Evolutionary conservation across 108 stramenopile species (phyloP).

Genomic region (Aurantiochytrium sp.): DNA sequence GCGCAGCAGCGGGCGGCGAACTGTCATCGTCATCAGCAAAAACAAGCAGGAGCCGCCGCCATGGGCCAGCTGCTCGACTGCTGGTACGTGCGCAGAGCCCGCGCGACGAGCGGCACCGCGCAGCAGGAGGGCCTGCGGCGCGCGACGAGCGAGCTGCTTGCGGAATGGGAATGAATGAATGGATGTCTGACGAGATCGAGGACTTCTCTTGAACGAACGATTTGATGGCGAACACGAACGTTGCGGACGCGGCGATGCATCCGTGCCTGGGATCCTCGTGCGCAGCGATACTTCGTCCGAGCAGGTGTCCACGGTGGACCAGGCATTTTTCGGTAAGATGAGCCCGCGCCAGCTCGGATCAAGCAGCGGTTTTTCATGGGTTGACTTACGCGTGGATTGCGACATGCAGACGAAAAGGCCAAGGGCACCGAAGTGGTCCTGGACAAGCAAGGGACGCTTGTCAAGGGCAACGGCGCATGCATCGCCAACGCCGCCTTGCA

Average conservation of each 20-base stretch:
- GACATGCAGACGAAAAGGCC: not conserved
- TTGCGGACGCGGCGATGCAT: not conserved
- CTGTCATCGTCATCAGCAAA: no score
- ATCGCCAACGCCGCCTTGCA: conserved; percentile 15
- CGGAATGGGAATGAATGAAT: no score
- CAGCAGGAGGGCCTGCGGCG: not conserved
- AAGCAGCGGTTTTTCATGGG: no score
- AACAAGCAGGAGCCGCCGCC: no score
- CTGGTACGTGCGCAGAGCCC: not conserved
- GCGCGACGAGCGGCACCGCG: not conserved
- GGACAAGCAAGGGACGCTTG: not conserved
- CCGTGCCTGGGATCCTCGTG: not conserved
- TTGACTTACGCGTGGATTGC: no score
- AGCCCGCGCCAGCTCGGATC: no score
- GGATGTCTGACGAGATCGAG: no score
- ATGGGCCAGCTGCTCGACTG: conserved; percentile 26
- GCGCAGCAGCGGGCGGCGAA: not conserved
- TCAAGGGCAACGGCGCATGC: not conserved
- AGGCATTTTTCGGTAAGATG: not conserved
- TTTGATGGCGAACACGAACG: not conserved
- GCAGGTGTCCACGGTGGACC: not conserved
- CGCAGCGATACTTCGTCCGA: not conserved
- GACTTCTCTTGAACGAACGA: no score
- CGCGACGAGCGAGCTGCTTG: not conserved
- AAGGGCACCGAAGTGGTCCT: not conserved